Base-by-base conservation (phyloP, 352 stramenopile genomes). In the Phytophthora fragariae region DNA sequence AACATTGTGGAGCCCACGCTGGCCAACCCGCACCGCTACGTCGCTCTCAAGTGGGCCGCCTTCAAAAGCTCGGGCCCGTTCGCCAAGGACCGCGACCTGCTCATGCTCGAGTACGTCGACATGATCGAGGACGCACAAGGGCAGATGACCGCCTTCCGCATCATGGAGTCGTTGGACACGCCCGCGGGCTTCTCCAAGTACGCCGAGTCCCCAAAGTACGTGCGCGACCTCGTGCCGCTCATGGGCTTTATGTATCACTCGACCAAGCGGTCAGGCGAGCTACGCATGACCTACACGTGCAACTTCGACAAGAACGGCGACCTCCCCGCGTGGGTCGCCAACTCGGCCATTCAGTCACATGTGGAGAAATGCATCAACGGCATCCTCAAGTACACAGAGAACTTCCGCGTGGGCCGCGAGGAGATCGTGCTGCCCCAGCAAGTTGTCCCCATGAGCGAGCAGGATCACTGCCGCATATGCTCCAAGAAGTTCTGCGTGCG, bases 191-290 rank as follows among this genome's bases (percentile, higher is more conserved):
- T 88, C 49, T 81, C 79, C 50, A 70, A 72, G 9, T 92, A 82
- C 54, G 85, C 82, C 57, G 80, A 92, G 64, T 92, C 83, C 21
- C 29, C 73, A 5, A 90, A 86, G 75, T 93, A 92, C 66, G 79
- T 80, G 14, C 85, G 89, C 31, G 89, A 94, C 67, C 79, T 91
- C 46, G 86, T 93, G 55, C 89, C 86, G 46, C 83, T 96, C 65
- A 92, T 95, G 75, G 89, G 88, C 12, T 95, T 94, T 65, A 93
- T 96, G 83, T 96, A 94, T 79, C 84, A 95, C 76, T 93, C 86
- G 55, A 96, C 89, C 53, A 92, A 92, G 68, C 83, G 89, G 19
- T 62, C 72, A 2, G 86, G 83, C n/a, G 88, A 96, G 72, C 77
- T 96, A 27, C 86, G 86, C 46, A 86, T 96, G 82, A 95, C 88